A percentile compares a stretch with the other conserved stretches of the same genome.
Conservation (phyloP, 768 basidiomycete species). For the Trichaptum fuscoviolaceum region DNA sequence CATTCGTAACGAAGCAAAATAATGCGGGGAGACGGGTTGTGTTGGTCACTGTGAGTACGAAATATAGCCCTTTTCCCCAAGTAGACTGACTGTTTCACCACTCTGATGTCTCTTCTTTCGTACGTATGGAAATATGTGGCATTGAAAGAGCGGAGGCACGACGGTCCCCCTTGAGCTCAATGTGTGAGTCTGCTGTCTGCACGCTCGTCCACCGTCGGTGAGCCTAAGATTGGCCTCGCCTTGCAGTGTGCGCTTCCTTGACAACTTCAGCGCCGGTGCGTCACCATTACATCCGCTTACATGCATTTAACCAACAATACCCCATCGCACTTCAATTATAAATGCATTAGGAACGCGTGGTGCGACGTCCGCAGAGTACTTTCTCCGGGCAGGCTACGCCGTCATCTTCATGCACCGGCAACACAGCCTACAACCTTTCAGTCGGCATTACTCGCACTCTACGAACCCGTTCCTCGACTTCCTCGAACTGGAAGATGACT, state of each 20-base stretch:
- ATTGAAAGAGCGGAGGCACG: slow-evolving; percentile 86
- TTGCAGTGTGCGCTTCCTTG: slow-evolving; percentile 91
- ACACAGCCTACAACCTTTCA: slow-evolving; percentile 97
- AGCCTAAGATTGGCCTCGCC: slow-evolving; percentile 19
- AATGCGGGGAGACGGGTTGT: slow-evolving; percentile 71
- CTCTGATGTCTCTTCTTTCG: not conserved
- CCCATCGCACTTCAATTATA: slow-evolving; percentile 5
- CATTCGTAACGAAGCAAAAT: slow-evolving; percentile 68
- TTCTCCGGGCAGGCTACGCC: slow-evolving; percentile 88
- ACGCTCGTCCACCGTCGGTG: slow-evolving; percentile 13
- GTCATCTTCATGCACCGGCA: slow-evolving; percentile 99
- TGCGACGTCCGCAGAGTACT: slow-evolving; percentile 97
- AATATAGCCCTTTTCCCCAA: not conserved
- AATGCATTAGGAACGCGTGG: slow-evolving; percentile 78
- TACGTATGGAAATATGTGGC: not conserved
- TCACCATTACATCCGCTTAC: slow-evolving; percentile 2
- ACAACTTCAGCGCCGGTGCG: slow-evolving; percentile 96
- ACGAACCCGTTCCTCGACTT: slow-evolving; percentile 98
- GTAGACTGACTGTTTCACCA: not conserved
- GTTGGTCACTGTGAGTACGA: slow-evolving; percentile 78
- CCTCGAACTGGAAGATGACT: slow-evolving; percentile 54
- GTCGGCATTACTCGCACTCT: slow-evolving; percentile 95
- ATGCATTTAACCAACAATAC: not conserved
- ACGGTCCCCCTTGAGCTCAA: slow-evolving; percentile 98
- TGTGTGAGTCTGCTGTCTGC: slow-evolving; percentile 62